phyloP scores from a whole-genome alignment of 176 grass and related monocot species.

The Neostapfia colusana region DNA sequence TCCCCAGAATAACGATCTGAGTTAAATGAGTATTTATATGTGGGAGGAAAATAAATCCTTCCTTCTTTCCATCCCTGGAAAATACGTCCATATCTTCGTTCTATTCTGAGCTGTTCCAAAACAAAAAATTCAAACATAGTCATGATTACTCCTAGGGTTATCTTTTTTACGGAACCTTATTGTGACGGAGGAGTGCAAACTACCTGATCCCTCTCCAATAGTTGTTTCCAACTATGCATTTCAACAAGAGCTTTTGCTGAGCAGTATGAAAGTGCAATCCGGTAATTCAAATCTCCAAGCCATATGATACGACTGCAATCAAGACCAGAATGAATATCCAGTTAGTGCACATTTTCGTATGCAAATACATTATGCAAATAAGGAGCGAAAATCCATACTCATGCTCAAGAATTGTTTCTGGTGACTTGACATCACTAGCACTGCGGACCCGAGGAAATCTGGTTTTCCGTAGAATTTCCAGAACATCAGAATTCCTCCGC shows the following conservation, averaged over 20 bases:
- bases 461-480: slow-evolving; percentile 87
- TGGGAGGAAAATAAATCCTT: slow-evolving; percentile 94
- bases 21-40: slow-evolving; percentile 98
- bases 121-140: slow-evolving; percentile 37
- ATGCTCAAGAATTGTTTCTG: slow-evolving; percentile 89
- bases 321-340: neutral
- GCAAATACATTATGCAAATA: slow-evolving; percentile 16
- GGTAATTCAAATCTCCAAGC: slow-evolving; percentile 99
- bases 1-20: slow-evolving; percentile 88
- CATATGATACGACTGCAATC: slow-evolving; percentile 83
- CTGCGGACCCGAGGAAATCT: slow-evolving; percentile 68
- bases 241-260: slow-evolving; percentile 84
- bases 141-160: neutral
- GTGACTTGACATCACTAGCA: slow-evolving; percentile 58
- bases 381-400: slow-evolving; percentile 56
- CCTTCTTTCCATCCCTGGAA: slow-evolving; percentile 98
- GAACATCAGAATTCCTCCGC: slow-evolving; percentile 82
- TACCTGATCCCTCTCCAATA: slow-evolving; percentile 97
- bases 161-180: neutral
- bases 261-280: slow-evolving; percentile 85
- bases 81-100: slow-evolving; percentile 74
- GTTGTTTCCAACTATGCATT: slow-evolving; percentile 94
- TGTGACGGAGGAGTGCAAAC: slow-evolving; percentile 7
- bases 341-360: neutral
- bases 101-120: slow-evolving; percentile 73